Percentiles rank a stretch among this genome's conserved stretches.
These are phyloP conservation scores for Whalleya microplaca DNA, from an alignment of 2,329 filamentous ascomycete species.

Conservation along the genomic window DNA sequence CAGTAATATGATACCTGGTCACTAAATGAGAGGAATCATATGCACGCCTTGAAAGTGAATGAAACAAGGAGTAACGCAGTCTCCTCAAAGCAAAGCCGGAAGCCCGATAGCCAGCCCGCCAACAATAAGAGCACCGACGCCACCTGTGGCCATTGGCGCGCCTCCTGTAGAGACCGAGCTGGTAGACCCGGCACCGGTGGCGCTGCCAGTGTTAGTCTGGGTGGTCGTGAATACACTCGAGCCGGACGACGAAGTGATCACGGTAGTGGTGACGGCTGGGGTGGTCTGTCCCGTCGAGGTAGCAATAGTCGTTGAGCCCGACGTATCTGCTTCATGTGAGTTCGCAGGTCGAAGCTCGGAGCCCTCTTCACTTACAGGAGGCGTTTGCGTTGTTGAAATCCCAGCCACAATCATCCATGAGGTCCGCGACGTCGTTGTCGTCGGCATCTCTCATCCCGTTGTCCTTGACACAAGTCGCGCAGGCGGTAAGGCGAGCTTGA, in stretches of 20 bases:
- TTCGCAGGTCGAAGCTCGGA: too few species aligned
- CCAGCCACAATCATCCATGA: conserved; percentile 30
- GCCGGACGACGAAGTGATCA: conserved; percentile 1
- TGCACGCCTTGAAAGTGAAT: not conserved
- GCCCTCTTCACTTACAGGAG: conserved; percentile 20
- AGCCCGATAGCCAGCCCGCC: conserved; percentile 5
- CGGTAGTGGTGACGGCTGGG: not conserved
- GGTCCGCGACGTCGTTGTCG: conserved; percentile 28
- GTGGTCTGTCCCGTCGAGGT: not conserved
- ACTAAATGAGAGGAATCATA: not conserved
- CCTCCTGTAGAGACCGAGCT: conserved; percentile 5
- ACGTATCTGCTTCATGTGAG: not conserved
- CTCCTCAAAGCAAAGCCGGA: conserved; percentile 9
- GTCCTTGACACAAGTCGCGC: conserved; percentile 25
- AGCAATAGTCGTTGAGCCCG: not conserved
- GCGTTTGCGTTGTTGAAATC: conserved; percentile 16
- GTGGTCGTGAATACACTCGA: not conserved
- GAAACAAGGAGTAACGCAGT: not conserved
- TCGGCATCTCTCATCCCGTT: conserved; percentile 15
- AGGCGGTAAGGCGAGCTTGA: conserved; percentile 17
- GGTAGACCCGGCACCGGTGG: not conserved
- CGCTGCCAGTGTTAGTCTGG: not conserved
- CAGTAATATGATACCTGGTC: too few species aligned
- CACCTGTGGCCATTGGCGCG: conserved; percentile 6
- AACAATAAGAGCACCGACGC: conserved; percentile 8